Evolutionary conservation across 208 protist species (phyloP).

Genomic region (Crithidia bombi): DNA sequence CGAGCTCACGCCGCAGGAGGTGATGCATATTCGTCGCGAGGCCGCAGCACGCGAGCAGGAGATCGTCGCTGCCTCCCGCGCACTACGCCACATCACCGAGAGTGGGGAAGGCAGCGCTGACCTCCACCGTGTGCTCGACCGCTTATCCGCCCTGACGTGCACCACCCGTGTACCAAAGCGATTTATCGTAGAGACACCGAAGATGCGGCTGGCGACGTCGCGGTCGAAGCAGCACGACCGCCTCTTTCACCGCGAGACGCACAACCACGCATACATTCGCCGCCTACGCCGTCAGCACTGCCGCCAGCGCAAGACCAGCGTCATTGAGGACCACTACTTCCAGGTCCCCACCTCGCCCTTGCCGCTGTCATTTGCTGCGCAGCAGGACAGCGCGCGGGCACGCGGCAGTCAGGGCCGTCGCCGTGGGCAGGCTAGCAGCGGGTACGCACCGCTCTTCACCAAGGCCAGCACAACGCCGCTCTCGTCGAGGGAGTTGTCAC

Average conservation of each 20-base stretch:
- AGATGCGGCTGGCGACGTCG: not conserved
- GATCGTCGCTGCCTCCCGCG: slow-evolving; percentile 4
- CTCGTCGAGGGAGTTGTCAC: slow-evolving; percentile 5
- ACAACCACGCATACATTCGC: slow-evolving; percentile 19
- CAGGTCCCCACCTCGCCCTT: slow-evolving; percentile 31
- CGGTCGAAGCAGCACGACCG: slow-evolving; percentile 9
- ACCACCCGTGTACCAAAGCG: slow-evolving; percentile 7
- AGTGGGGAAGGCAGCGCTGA: not conserved
- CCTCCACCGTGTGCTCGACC: slow-evolving; percentile 8
- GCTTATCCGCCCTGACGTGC: slow-evolving; percentile 4
- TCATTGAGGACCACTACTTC: slow-evolving; percentile 8
- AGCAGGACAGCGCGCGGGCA: slow-evolving; percentile 30
- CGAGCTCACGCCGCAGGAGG: slow-evolving; percentile 8
- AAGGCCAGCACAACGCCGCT: slow-evolving; percentile 3
- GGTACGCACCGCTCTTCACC: slow-evolving; percentile 57
- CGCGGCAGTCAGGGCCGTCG: slow-evolving; percentile 14
- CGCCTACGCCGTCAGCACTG: slow-evolving; percentile 12
- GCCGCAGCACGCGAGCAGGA: not conserved
- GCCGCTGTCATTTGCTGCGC: slow-evolving; percentile 44
- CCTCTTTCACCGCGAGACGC: slow-evolving; percentile 13
- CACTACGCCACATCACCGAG: slow-evolving; percentile 5
- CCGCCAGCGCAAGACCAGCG: slow-evolving; percentile 18
- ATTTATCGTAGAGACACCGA: not conserved
- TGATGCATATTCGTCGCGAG: not conserved
- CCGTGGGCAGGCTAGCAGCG: slow-evolving; percentile 33